These are phyloP conservation scores for Castanopsis chinensis DNA, from an alignment of 306 rosid genomes.

Conservation along the genomic window DNA sequence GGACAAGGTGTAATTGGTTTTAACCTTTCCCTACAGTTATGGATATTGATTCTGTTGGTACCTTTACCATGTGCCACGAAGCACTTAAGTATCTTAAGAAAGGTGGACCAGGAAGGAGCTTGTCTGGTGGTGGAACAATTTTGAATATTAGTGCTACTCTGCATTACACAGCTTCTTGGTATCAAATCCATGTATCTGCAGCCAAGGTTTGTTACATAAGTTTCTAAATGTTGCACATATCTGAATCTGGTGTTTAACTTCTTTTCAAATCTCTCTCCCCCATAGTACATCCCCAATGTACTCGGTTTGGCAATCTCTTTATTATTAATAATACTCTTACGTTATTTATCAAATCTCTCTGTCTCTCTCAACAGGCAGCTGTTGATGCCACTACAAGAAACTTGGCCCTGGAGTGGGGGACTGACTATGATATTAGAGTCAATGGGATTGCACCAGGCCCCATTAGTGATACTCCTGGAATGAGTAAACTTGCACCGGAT, in stretches of 20 bases:
- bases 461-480: constrained; percentile 79
- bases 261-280: neutral
- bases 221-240: constrained; percentile 1
- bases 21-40: constrained; percentile 51
- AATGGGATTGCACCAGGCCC: constrained; percentile 98
- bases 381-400: constrained; percentile 89
- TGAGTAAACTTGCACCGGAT: constrained; percentile 79
- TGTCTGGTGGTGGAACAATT: constrained; percentile 64
- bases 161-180: constrained; percentile 90
- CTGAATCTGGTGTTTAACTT: constrained; percentile 7
- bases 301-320: no score
- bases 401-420: constrained; percentile 97
- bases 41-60: constrained; percentile 97
- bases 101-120: constrained; percentile 72
- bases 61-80: constrained; percentile 91
- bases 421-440: constrained; percentile 86
- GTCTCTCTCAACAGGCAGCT: constrained; percentile 66
- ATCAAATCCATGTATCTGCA: constrained; percentile 91
- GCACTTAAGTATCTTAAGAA: constrained; percentile 90
- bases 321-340: no score
- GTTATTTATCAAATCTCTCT: no score
- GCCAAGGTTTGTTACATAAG: constrained; percentile 66
- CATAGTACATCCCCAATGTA: no score
- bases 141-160: constrained; percentile 84
- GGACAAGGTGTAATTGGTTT: constrained; percentile 19